A percentile compares a stretch with the other conserved stretches of the same genome.
Conservation (phyloP, 768 basidiomycete genomes). For the Peribolospora kevripleyi region DNA sequence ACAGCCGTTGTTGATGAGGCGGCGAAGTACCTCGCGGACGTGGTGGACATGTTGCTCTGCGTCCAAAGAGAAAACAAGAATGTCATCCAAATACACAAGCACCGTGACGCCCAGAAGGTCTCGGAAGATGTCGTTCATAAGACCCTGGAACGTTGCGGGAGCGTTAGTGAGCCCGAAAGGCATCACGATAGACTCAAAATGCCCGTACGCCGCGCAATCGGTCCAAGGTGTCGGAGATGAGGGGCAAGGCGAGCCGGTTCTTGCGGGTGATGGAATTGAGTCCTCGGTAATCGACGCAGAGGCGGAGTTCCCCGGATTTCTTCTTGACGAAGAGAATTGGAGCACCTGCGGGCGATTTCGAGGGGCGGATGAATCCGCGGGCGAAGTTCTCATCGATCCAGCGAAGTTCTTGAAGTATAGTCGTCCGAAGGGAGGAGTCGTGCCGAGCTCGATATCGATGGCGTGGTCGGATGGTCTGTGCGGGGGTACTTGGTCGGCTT, state of each 20-base stretch:
- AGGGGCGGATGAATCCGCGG: conserved; percentile 20
- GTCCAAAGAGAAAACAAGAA: too few species aligned
- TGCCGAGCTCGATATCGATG: conserved; percentile 19
- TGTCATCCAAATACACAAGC: conserved; percentile 20
- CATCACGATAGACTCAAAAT: conserved; percentile 12
- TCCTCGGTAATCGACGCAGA: conserved; percentile 9
- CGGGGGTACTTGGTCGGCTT: conserved; percentile 18
- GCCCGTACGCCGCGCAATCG: conserved; percentile 13
- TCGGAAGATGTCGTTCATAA: conserved; percentile 24
- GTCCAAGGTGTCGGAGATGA: conserved; percentile 7
- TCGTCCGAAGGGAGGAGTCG: conserved; percentile 15
- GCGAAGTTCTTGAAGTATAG: conserved; percentile 22
- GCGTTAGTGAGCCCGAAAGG: conserved; percentile 18
- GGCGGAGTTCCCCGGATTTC: conserved; percentile 3
- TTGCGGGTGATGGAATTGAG: conserved; percentile 8
- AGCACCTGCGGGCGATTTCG: background rate
- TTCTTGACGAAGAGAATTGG: conserved; percentile 10
- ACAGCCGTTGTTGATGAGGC: conserved; percentile 24
- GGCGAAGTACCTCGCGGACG: conserved; percentile 18
- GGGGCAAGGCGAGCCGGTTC: conserved; percentile 10
- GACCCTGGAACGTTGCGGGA: conserved; percentile 23
- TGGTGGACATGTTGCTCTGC: conserved; percentile 16
- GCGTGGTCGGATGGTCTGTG: conserved; percentile 21
- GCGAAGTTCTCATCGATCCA: conserved; percentile 22
- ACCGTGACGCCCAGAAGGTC: conserved; percentile 22